These are phyloP conservation scores for Leccinum broughii DNA, from an alignment of 768 basidiomycete species.

Conservation along the genomic window DNA sequence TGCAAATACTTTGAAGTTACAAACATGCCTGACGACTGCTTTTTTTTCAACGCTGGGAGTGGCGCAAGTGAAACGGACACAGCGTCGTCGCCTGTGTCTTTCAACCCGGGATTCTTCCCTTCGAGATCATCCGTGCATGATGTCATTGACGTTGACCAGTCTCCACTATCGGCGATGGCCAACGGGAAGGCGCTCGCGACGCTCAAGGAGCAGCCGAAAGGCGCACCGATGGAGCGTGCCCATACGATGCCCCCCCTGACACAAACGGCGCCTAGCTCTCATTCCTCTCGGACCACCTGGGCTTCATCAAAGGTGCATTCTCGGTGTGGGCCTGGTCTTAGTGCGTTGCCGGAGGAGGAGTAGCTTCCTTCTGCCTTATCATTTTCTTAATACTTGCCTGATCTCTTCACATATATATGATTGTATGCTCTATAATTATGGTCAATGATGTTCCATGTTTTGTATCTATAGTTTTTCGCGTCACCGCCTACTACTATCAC, in stretches of 20 bases:
- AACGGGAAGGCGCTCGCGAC: conserved; percentile 4
- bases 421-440: conserved; percentile 7
- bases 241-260: conserved; percentile 19
- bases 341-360: conserved; percentile 8
- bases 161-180: not conserved
- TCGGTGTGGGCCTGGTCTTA: conserved; percentile 3
- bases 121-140: conserved; percentile 2
- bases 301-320: not conserved
- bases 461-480: not conserved
- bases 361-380: not conserved
- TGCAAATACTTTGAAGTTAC: conserved; percentile 1
- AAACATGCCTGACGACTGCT: not conserved
- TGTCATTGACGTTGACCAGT: not conserved
- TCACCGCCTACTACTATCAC: no score
- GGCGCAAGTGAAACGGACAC: not conserved
- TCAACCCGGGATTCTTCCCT: not conserved
- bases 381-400: not conserved
- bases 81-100: not conserved
- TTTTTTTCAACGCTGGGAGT: not conserved
- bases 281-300: not conserved
- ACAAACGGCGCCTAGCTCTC: not conserved
- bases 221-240: conserved; percentile 12
- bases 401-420: not conserved
- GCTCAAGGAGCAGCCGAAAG: conserved; percentile 3
- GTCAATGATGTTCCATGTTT: not conserved